Evolutionary conservation across 2,329 filamentous ascomycete species (phyloP).

Genomic region (Drechslerella dactyloides): DNA sequence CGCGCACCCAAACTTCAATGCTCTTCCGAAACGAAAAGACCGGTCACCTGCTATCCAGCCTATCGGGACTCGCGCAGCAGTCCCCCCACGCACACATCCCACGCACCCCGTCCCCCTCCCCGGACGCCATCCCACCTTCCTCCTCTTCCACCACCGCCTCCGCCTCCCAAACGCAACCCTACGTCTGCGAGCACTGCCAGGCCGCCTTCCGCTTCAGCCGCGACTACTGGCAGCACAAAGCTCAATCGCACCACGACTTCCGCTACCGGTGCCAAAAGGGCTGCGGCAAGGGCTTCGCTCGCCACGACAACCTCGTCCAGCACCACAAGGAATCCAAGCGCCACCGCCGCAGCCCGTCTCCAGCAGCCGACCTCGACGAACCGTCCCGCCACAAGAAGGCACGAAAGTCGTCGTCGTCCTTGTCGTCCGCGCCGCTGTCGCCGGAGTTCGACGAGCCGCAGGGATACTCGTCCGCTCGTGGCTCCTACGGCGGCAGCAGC

Average conservation of each 20-base stretch:
- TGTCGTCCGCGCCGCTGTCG: conserved; percentile 3
- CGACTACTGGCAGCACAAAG: conserved; percentile 50
- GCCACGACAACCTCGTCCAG: conserved; percentile 46
- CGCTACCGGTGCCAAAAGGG: conserved; percentile 37
- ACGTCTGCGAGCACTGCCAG: conserved; percentile 46
- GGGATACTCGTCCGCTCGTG: conserved; percentile 14
- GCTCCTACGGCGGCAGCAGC: conserved; percentile 10
- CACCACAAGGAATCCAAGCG: conserved; percentile 48
- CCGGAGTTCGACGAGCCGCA: conserved; percentile 23
- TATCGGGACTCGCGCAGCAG: conserved; percentile 17
- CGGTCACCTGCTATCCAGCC: conserved; percentile 8
- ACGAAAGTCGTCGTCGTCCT: conserved; percentile 7
- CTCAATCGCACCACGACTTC: conserved; percentile 46
- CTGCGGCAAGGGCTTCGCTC: conserved; percentile 47
- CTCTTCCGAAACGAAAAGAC: conserved; percentile 8
- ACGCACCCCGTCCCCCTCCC: conserved; percentile 29
- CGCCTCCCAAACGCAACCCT: conserved; percentile 28
- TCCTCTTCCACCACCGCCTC: conserved; percentile 10
- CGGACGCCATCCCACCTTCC: conserved; percentile 18
- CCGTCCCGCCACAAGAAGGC: conserved; percentile 20
- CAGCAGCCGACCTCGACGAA: conserved; percentile 27
- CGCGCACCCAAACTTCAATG: conserved; percentile 24
- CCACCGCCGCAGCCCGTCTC: conserved; percentile 37
- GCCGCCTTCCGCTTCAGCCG: conserved; percentile 46
- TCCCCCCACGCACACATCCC: conserved; percentile 5